Evolutionary conservation across 108 stramenopile genomes (phyloP).

Genomic region (Cyclotella cryptica): DNA sequence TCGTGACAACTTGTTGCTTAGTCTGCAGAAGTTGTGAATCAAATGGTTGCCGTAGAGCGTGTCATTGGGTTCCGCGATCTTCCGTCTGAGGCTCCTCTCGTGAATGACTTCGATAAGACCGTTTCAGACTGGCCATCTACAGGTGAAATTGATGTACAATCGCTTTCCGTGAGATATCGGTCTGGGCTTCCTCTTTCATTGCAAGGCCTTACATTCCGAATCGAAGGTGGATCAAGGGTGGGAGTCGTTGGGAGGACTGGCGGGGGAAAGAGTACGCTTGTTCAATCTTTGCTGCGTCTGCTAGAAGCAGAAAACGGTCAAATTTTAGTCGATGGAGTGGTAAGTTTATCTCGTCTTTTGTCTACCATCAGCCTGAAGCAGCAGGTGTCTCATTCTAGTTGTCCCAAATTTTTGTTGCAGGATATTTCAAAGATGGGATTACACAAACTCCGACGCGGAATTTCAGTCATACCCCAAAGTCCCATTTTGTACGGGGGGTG

Average conservation of each 20-base stretch:
- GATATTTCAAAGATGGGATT: slow-evolving; percentile 85
- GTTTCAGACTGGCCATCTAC: slow-evolving; percentile 71
- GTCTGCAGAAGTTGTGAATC: slow-evolving; percentile 90
- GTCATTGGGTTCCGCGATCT: slow-evolving; percentile 77
- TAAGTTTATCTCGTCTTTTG: not conserved
- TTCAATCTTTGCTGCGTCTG: slow-evolving; percentile 80
- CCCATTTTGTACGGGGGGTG: slow-evolving; percentile 93
- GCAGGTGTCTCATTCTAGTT: no score
- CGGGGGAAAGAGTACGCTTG: slow-evolving; percentile 72
- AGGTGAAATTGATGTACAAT: slow-evolving; percentile 71
- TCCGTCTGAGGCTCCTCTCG: slow-evolving; percentile 72
- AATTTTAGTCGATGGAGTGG: slow-evolving; percentile 87
- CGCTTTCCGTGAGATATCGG: slow-evolving; percentile 85
- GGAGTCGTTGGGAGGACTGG: slow-evolving; percentile 82
- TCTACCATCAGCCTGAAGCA: not conserved
- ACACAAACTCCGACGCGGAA: slow-evolving; percentile 77
- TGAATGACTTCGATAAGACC: slow-evolving; percentile 54
- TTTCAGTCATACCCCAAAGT: slow-evolving; percentile 94
- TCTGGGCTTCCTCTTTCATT: slow-evolving; percentile 75
- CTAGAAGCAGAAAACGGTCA: slow-evolving; percentile 81
- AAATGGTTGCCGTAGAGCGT: slow-evolving; percentile 92
- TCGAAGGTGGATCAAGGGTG: slow-evolving; percentile 72
- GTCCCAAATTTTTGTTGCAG: not conserved
- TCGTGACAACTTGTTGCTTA: not conserved
- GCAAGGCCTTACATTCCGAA: slow-evolving; percentile 61